phyloP scores from a whole-genome alignment of 257 asterid genomes.

The Ilex aquifolium region DNA sequence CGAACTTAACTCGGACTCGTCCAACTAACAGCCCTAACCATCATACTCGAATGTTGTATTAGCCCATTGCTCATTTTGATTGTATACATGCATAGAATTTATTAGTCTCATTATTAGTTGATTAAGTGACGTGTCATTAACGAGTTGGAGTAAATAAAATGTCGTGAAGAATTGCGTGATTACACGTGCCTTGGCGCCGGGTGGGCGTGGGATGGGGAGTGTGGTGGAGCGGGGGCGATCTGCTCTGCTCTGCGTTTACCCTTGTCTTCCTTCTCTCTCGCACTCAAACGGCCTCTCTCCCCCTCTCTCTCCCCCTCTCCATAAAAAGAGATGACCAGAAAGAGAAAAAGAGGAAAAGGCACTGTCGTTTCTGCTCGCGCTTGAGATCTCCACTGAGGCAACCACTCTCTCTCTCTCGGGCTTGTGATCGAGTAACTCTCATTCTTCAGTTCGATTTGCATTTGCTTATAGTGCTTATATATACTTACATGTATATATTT shows the following conservation, averaged over 20 bases:
- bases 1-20: too few relatives aligned
- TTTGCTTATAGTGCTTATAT: constrained; percentile 5
- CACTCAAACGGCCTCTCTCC: background rate
- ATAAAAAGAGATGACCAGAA: background rate
- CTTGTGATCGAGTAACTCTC: background rate
- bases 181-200: too few relatives aligned
- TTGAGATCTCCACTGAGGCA: constrained; percentile 34
- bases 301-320: background rate
- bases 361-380: background rate
- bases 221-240: background rate
- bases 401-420: constrained; percentile 10
- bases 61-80: too few relatives aligned
- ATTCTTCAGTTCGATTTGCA: constrained; percentile 6
- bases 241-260: constrained; percentile 18
- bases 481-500: background rate
- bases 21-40: too few relatives aligned
- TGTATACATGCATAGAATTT: too few relatives aligned
- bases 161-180: too few relatives aligned
- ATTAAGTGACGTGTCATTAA: too few relatives aligned
- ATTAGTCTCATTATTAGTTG: too few relatives aligned
- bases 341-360: background rate
- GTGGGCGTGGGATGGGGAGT: too few relatives aligned
- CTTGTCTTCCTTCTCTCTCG: background rate
- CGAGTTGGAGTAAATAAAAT: too few relatives aligned
- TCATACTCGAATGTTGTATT: too few relatives aligned